Evolutionary conservation across 495 filamentous ascomycete species (phyloP), one percentile per base, ranked within the genome.

Genomic region (Penicillium coprophilum): DNA sequence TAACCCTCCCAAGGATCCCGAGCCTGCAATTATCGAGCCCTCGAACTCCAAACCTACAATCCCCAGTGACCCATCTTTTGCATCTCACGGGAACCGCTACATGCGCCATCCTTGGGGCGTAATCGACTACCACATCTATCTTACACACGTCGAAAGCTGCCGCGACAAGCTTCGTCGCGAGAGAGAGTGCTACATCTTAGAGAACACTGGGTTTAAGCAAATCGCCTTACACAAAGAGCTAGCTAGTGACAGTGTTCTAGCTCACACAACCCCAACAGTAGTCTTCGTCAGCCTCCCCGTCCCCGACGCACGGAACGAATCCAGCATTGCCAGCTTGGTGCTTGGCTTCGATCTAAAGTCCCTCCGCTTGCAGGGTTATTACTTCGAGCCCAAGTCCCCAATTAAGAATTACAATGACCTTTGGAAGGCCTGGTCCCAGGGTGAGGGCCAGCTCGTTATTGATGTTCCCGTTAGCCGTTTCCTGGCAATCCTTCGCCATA

Each of bases 41-140:
- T 3, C 13, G n/a, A 31, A 3, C 0, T n/a, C 24, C 28, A 13
- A 30, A n/a, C 10, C 41, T 10, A 20, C 12, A 34, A 0, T 4
- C 3, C 31, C 34, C 34, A 17, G 15, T n/a, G 12, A 46, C 8
- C 1, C 10, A 9, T 27, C 23, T 15, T 50, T 36, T 6, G 23
- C 31, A n/a, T 34, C 31, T 8, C 27, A 40, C 7, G 7, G 15
- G 7, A 52, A 40, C 6, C 24, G 30, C 15, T 31, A 43, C 23
- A 46, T 46, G 41, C 41, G 17, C 9, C 67, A 73, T 38, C 70
- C 68, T 15, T 76, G 68, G 71, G 54, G 63, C 8, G 55, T 72
- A 32, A 53, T 72, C 19, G 73, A 76, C 61, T 74, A 73, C 46
- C 56, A 72, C 21, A 43, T 76, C 20, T 74, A 71, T 49, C 67